Base-by-base conservation (phyloP, 2,329 filamentous ascomycete species). In the Coleophoma crateriformis region DNA sequence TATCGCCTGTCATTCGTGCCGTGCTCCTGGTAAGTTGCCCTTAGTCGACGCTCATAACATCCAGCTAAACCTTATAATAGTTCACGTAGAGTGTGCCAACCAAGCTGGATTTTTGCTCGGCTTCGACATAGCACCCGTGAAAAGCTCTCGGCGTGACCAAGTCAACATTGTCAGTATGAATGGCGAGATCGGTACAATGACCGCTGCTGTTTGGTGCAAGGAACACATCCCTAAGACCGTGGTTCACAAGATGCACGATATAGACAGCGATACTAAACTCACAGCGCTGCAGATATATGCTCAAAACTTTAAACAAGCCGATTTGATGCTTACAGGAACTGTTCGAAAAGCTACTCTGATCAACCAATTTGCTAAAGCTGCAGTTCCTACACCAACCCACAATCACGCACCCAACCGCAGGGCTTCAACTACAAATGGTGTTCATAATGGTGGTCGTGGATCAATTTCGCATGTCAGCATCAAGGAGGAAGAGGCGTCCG, bases 241-340 rank as follows among this genome's bases (percentile, higher is more conserved):
- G 37, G 74, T 95, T 7, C 88, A 97, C 68, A 79, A 76, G 11
- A 89, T 96, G 74, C 79, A 88, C 54, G 90, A 96, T 57, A 66
- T 80, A 19, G 83, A 87, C 11, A 82, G 85, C 49, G 82, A 86
- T 17, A 75, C 75, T n/a, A 83, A 83, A n/a, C 69, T 83, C 47
- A 95, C 85, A 59, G 90, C 88, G 10, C 71, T 99, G 45, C 90
- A 96, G 66, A 76, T 95, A 22, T 99, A 88, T 65, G 88, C 87
- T 41, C 85, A 86, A 58, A 90, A 85, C 50, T 96, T 90, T 74
- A 99, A 99, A 68, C 92, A 97, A 69, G 92, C 94, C 8, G 94
- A 99, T 64, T 78, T 92, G 38, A 82, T 88, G 3, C 72, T 96
- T 59, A 96, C 91, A 2, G 94, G 94, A 27, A 96, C 92, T 15